phyloP scores from a whole-genome alignment of 768 basidiomycete species.

The Leccinum broughii region DNA sequence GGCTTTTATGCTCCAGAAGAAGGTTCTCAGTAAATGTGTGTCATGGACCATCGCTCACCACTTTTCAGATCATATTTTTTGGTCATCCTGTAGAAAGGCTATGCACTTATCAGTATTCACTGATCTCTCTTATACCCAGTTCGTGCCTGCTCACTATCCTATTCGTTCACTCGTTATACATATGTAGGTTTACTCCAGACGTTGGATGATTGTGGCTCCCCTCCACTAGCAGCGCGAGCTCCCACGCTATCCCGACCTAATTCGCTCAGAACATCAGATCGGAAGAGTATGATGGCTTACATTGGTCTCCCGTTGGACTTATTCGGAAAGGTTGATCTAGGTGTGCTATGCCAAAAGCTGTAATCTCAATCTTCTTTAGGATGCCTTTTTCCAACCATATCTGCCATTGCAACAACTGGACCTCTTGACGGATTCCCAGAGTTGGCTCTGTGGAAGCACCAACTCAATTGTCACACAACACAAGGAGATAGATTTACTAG shows the following conservation, averaged over 20 bases:
- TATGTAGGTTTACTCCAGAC: constrained; percentile 77
- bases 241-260: constrained; percentile 69
- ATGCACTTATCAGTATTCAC: constrained; percentile 96
- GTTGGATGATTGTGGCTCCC: constrained; percentile 89
- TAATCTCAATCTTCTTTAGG: constrained; percentile 42
- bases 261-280: constrained; percentile 84
- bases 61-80: constrained; percentile 85
- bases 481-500: constrained; percentile 84
- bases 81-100: constrained; percentile 95
- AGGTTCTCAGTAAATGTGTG: constrained; percentile 48
- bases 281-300: constrained; percentile 87
- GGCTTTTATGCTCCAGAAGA: constrained; percentile 89
- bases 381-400: constrained; percentile 97
- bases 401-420: constrained; percentile 94
- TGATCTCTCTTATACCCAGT: constrained; percentile 94
- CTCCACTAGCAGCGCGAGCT: constrained; percentile 65
- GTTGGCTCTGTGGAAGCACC: constrained; percentile 94
- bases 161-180: constrained; percentile 5
- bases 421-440: constrained; percentile 71
- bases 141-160: neutral
- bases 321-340: constrained; percentile 73
- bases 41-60: constrained; percentile 11
- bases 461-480: constrained; percentile 95
- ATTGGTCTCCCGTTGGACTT: constrained; percentile 91
- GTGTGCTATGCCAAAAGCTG: neutral